Conservation (phyloP, 352 stramenopile genomes). For the Proteromonas lacertae region DNA sequence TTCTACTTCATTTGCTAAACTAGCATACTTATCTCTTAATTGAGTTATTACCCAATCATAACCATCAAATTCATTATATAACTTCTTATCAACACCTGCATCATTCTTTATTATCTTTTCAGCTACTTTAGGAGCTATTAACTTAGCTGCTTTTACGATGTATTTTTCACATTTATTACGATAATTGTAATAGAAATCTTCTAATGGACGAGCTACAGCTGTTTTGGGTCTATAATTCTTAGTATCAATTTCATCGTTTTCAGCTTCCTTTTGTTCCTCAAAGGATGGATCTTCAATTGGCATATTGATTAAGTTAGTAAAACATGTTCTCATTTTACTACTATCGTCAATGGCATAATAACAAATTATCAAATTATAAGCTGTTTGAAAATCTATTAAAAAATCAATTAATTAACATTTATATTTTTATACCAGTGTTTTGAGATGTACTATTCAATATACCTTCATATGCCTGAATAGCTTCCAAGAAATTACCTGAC, state of each 20-base stretch:
- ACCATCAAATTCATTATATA: constrained; percentile 41
- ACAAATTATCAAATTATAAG: constrained; percentile 82
- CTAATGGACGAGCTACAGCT: constrained; percentile 24
- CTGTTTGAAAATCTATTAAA: constrained; percentile 70
- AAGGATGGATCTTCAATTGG: constrained; percentile 29
- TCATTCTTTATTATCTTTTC: too few relatives aligned
- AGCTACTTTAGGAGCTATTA: constrained; percentile 59
- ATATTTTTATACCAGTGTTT: too few relatives aligned
- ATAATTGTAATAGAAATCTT: constrained; percentile 26
- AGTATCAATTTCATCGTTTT: constrained; percentile 17
- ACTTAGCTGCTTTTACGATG: constrained; percentile 58
- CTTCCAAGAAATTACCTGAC: constrained; percentile 62
- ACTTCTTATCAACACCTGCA: neutral
- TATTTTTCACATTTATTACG: constrained; percentile 41
- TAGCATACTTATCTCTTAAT: constrained; percentile 40
- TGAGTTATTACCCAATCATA: constrained; percentile 70
- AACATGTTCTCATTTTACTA: constrained; percentile 57
- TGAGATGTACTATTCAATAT: constrained; percentile 45
- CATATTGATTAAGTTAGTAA: constrained; percentile 51
- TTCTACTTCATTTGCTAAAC: constrained; percentile 51
- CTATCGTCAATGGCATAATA: constrained; percentile 74
- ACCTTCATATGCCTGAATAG: constrained; percentile 61
- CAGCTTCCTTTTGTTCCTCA: constrained; percentile 28
- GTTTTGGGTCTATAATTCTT: constrained; percentile 12
- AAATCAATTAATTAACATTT: too few relatives aligned